Evolutionary conservation across 2,329 filamentous ascomycete species (phyloP), one percentile per base, ranked within the genome.

Genomic region (Onygenales sp.): DNA sequence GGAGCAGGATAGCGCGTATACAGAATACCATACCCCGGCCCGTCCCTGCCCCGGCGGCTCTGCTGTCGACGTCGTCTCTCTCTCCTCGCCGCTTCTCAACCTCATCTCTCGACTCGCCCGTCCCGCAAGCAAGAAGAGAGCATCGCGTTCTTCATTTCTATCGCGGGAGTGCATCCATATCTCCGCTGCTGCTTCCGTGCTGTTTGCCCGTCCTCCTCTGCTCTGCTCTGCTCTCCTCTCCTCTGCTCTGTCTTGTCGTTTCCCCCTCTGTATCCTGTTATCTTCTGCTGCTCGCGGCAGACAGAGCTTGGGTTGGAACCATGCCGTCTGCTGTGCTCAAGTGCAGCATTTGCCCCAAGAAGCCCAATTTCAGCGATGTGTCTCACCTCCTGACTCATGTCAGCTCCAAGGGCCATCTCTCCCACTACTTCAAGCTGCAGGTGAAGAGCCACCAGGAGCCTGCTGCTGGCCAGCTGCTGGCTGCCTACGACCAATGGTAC

Each of bases 381-480:
- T 95, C 91, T 36, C 92, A 96, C 69, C 77, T 96, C 39, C 81
- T 97, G 65, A 97, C 92, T 10, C 92, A 97, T 66, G 82, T 96
- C 57, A 83, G 87, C 55, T 96, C 91, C 59, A 96, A 96, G 67
- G 86, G 87, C n/a, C 92, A 97, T 67, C 75, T 96, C 36, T 84
- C 89, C 55, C 81, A 89, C 66, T 84, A 88, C 63, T 94, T 91
- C 73, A 89, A 89, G 64, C 78, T 89, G 51, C 85, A 89, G 62
- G 81, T 95, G 59, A 82, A 81, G 54, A 81, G 85, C 53, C 79
- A 82, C 52, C 77, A 80, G 45, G 86, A 94, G 56, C 69, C 77
- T n/a, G 72, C 73, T n/a, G 83, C 86, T n/a, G 76, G 78, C 27
- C 68, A 78, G 9, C 68, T 80, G 35, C 75, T 95, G 44, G 77